Percentiles rank a stretch among this genome's conserved stretches.
Conservation (phyloP, 1,139 yeast genomes). For the Candida buenavistaensis region DNA sequence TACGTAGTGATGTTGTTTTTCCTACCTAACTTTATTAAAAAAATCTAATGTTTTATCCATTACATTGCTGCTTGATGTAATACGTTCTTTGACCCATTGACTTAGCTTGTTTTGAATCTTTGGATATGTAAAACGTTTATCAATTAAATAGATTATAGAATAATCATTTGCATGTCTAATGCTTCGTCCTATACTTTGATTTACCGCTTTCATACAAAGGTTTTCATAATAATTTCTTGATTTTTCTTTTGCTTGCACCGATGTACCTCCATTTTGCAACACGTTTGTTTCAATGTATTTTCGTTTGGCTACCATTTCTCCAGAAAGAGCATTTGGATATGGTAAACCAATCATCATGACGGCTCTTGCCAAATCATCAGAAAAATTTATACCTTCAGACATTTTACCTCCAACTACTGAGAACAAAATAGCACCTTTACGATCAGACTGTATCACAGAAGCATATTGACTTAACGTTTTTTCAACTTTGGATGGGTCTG, state of each 20-base stretch:
- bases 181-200: slow-evolving; percentile 92
- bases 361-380: slow-evolving; percentile 82
- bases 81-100: slow-evolving; percentile 67
- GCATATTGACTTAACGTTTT: slow-evolving; percentile 53
- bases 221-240: slow-evolving; percentile 74
- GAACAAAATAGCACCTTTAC: slow-evolving; percentile 64
- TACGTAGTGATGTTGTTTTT: slow-evolving; percentile 59
- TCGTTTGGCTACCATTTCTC: slow-evolving; percentile 76
- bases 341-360: slow-evolving; percentile 90
- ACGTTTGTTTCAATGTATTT: slow-evolving; percentile 58
- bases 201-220: slow-evolving; percentile 87
- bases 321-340: slow-evolving; percentile 81
- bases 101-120: slow-evolving; percentile 67
- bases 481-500: slow-evolving; percentile 41
- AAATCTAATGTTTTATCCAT: slow-evolving; percentile 3
- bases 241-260: slow-evolving; percentile 40
- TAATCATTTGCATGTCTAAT: slow-evolving; percentile 83
- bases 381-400: slow-evolving; percentile 93
- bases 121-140: slow-evolving; percentile 52
- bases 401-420: slow-evolving; percentile 93
- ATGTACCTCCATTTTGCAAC: slow-evolving; percentile 39
- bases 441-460: slow-evolving; percentile 19
- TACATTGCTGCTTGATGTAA: background rate
- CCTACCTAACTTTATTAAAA: slow-evolving; percentile 7
- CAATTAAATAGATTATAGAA: slow-evolving; percentile 72